Base-by-base conservation (phyloP, 139 green algal genomes). In the Chlamydomonas schloesseri region DNA sequence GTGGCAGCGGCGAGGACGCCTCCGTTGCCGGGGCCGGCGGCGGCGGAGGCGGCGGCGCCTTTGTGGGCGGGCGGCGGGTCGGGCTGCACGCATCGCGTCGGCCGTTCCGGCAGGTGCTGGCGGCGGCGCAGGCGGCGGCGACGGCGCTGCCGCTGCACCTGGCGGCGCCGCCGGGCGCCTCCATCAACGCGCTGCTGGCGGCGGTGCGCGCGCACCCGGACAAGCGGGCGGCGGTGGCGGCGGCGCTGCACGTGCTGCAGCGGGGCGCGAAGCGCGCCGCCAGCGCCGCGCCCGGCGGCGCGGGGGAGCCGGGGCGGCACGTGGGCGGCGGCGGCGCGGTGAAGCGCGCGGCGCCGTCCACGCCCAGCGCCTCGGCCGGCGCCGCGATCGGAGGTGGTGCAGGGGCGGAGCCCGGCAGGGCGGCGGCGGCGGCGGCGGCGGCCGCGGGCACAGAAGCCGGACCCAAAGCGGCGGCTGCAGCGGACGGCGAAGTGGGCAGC, bases 241-340 rank as follows among this genome's bases (percentile, higher is more conserved):
- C 79, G 67, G 79, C 79, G 18, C 36, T 85, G 64, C 79, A 68
- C 65, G 79, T 76, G 24, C 31, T 84, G n/a, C 78, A 84, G 64
- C 78, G 78, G 29, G 78, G 78, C 4, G 78, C 78, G 1, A 84
- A 84, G 20, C 78, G 78, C 23, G n/a, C 78, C 5, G n/a, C 26
- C 13, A 18, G 0, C 81, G 36, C 29, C 68, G 18, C 23, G 8
- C 24, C 60, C 37, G 37, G 26, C 37, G 13, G 20, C 64, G 64
- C n/a, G 21, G 42, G 46, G 5, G 34, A 50, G 28, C 31, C 17
- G 42, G 42, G 42, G 42, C 42, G 42, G 42, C 42, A 50, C 42
- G 42, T 50, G 42, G 42, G 42, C 42, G 42, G 42, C 42, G 42
- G 42, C 42, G 42, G 42, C 42, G 42, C 42, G 42, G 42, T 50